A percentile compares a stretch with the other conserved stretches of the same genome.
Conservation (phyloP, 108 stramenopile species). For the Cyclostephanos tholiformis region DNA sequence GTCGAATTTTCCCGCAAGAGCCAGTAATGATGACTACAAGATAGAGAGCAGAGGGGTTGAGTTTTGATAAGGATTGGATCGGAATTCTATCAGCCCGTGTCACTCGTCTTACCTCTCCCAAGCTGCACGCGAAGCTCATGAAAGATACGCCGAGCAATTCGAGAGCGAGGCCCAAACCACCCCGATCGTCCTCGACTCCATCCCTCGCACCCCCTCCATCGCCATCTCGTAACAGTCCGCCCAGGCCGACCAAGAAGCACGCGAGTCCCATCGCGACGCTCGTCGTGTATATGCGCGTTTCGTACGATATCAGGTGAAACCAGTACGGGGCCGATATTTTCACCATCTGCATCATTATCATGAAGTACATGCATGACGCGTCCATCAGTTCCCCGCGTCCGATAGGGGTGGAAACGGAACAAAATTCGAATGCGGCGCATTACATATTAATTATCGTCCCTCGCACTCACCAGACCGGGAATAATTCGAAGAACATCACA, state of each 20-base stretch:
- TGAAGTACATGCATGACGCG: constrained; percentile 6
- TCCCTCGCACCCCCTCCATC: neutral
- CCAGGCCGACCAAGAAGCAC: constrained; percentile 46
- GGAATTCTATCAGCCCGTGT: no score
- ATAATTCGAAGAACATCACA: no score
- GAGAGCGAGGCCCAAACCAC: constrained; percentile 11
- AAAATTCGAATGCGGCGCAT: no score
- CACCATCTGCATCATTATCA: constrained; percentile 53
- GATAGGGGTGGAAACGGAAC: no score
- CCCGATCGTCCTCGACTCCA: no score
- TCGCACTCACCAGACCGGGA: constrained; percentile 48
- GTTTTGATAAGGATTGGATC: no score
- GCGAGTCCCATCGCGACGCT: constrained; percentile 52
- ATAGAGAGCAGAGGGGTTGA: no score
- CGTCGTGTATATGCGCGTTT: constrained; percentile 51
- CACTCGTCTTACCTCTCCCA: constrained; percentile 79
- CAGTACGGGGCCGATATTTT: constrained; percentile 81
- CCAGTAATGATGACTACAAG: constrained; percentile 81
- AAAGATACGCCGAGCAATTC: constrained; percentile 80
- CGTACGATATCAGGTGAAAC: constrained; percentile 80
- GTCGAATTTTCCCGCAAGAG: constrained; percentile 68
- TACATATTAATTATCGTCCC: no score
- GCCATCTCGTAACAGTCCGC: constrained; percentile 45
- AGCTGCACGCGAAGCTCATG: constrained; percentile 62
- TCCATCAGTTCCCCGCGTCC: no score